Evolutionary conservation across 2,329 filamentous ascomycete genomes (phyloP), one percentile per base, ranked within the genome.

Genomic region (Bimuria novae-zelandiae): DNA sequence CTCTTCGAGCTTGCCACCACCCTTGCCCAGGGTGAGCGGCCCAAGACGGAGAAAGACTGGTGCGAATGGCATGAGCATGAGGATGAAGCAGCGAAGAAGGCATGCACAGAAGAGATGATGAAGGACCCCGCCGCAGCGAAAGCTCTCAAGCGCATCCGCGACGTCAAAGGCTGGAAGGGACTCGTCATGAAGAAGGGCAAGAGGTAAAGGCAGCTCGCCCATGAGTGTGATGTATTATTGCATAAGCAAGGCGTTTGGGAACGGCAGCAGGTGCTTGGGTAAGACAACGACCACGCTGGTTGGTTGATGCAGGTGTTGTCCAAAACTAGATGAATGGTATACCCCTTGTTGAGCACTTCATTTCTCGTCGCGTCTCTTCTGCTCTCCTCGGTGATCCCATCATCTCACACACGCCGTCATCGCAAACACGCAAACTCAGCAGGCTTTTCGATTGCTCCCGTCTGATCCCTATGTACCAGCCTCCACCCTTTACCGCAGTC

Each of bases 11-110:
- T 72, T n/a, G 67, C 63, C 3, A 71, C 69, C 1, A 65, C 60
- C 43, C 52, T 72, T 12, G 69, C 69, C 7, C 61, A 59, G 40
- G 69, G 69, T 2, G 69, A 72, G 45, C 51, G 69, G 11, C 68
- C 68, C 7, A 72, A 72, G 54, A 65, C 65, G 10, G 68, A 72
- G 52, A 69, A 69, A 42, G 68, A 72, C 21, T 72, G 69, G 69
- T 72, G 69, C 43, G 68, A 70, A 35, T 72, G 71, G 47, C 69
- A 72, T 16, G 69, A 72, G 52, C 69, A 72, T 47, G 68, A 71
- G 40, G 62, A 51, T 12, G 69, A 72, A 2, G 63, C 65, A 1
- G 65, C 70, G 16, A 70, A 61, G 53, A 72, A 71, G 51, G 57
- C 59, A 7, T 72, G 69, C 29, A 52, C 64, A n/a, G 68, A 72